These are phyloP conservation scores for Draba incana DNA, from an alignment of 345 rosid genomes.

Conservation along the genomic window DNA sequence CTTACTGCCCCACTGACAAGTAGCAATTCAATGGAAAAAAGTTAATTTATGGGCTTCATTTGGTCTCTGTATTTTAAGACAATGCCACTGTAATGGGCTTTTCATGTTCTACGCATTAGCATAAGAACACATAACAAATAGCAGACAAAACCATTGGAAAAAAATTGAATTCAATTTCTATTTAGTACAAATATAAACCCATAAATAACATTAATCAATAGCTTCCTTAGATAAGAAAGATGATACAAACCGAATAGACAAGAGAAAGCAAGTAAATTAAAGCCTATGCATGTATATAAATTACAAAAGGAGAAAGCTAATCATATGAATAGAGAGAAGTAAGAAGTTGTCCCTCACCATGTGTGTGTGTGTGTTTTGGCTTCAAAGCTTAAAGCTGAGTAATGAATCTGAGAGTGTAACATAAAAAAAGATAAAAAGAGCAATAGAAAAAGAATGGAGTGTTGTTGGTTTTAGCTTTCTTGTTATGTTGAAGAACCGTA, in stretches of 20 bases:
- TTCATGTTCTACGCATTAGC: background rate
- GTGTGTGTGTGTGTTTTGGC: conserved; percentile 11
- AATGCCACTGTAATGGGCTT: background rate
- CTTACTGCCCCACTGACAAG: background rate
- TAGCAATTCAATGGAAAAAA: background rate
- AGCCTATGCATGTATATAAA: conserved; percentile 33
- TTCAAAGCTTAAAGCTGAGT: conserved; percentile 25
- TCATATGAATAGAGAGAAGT: conserved; percentile 17
- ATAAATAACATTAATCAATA: background rate
- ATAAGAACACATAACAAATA: background rate
- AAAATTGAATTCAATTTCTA: conserved; percentile 19
- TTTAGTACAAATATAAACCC: conserved; percentile 29
- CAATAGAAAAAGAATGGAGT: conserved; percentile 14
- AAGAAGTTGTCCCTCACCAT: conserved; percentile 21
- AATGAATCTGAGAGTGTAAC: conserved; percentile 19
- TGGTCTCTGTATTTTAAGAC: background rate
- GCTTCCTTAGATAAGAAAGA: conserved; percentile 35
- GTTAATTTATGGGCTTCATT: conserved; percentile 5
- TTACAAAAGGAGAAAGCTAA: conserved; percentile 34
- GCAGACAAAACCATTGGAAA: conserved; percentile 1
- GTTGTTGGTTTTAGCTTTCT: conserved; percentile 16
- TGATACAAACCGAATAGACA: conserved; percentile 28
- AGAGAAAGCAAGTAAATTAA: conserved; percentile 38
- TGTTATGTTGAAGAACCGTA: conserved; percentile 52
- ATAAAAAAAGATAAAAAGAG: background rate